phyloP scores from a whole-genome alignment of 169 alveolate genomes.

The Eimeria falciformis region DNA sequence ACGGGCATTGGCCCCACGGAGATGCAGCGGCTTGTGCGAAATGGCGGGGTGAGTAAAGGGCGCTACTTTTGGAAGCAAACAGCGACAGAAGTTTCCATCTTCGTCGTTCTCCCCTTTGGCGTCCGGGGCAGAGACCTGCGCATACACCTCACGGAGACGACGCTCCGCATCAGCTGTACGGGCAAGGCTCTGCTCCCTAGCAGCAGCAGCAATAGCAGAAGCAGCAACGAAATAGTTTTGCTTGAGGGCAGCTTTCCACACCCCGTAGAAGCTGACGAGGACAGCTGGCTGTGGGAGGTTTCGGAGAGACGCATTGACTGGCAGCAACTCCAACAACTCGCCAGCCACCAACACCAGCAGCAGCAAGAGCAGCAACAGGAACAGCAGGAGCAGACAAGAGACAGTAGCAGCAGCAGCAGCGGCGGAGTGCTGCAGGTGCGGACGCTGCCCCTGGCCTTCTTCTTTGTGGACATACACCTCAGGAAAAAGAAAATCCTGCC shows the following conservation, averaged over 20 bases:
- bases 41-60: slow-evolving; percentile 67
- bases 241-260: slow-evolving; percentile 63
- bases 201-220: slow-evolving; percentile 47
- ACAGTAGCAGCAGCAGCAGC: slow-evolving; percentile 3
- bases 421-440: not conserved
- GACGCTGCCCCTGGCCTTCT: not conserved
- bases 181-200: not conserved
- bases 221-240: slow-evolving; percentile 20
- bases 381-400: not conserved
- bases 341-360: not conserved
- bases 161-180: slow-evolving; percentile 31
- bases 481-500: slow-evolving; percentile 36
- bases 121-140: slow-evolving; percentile 66
- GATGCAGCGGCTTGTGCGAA: slow-evolving; percentile 33
- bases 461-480: slow-evolving; percentile 40
- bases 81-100: slow-evolving; percentile 37
- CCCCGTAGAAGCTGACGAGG: slow-evolving; percentile 69
- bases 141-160: slow-evolving; percentile 8
- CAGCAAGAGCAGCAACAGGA: not conserved
- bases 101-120: slow-evolving; percentile 50
- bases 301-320: slow-evolving; percentile 65
- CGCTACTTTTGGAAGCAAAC: slow-evolving; percentile 73
- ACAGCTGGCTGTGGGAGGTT: slow-evolving; percentile 74
- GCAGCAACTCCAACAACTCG: slow-evolving; percentile 30
- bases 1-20: not conserved